Base-by-base conservation (phyloP, 371 early-diverging fungal genomes). In the Mortierella sp. region DNA sequence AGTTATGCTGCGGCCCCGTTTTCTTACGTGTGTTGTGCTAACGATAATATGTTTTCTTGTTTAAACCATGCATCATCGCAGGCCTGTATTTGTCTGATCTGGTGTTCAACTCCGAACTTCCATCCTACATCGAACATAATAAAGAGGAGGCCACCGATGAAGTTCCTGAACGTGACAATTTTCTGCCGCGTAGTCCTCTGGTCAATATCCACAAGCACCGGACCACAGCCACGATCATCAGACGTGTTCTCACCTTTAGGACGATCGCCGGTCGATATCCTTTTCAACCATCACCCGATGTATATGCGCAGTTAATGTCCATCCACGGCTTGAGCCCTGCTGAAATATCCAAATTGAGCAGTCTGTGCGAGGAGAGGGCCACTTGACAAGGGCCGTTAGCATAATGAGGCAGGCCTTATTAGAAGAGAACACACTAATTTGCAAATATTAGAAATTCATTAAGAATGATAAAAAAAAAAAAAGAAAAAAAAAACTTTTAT, bases 41-140 rank as follows among this genome's bases (percentile, higher is more conserved):
- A n/a, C 51, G 24, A 4, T 34, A 26, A 39, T 6, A 37, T 11
- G 17, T 31, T 34, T 42, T 39, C 47, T 12, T 39, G 19, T 30
- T 48, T 34, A 12, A 37, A n/a, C 43, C 31, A 24, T 42, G 43
- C 43, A 14, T 23, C 28, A 1, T 28, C 19, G 15, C 57, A 83
- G 89, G 87, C 9, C 79, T 91, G 12, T 91, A 87, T 56, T 43
- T 91, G 11, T 88, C 89, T 0, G 91, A 91, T 57, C 79, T 91
- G 6, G 85, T 89, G 2, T 89, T 85, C 60, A 91, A 90, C 65
- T 76, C 86, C 4, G 91, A 91, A 44, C 68, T 87, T 19, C 87
- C 89, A 6, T 80, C 88, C 1, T 86, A 78, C 48, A 46, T 89
- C 14, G 84, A 83, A 34, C 55, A 51, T 14, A 43, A 31, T 12